A percentile compares a stretch with the other conserved stretches of the same genome.
These are phyloP conservation scores for Aquilaria agallochum DNA, from an alignment of 441 rosid genomes.

Conservation along the genomic window DNA sequence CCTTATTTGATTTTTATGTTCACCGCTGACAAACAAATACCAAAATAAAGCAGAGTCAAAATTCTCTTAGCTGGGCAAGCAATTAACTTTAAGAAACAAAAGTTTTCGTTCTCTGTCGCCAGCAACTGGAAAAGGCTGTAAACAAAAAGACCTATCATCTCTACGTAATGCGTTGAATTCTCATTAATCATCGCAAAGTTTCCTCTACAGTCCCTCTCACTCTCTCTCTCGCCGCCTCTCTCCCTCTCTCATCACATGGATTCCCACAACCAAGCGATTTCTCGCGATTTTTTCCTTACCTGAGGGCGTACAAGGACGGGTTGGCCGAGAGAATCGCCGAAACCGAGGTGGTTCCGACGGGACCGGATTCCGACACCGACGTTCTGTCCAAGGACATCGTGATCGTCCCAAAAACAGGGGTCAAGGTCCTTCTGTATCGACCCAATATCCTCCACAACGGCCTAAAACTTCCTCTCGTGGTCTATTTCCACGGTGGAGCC, in stretches of 20 bases:
- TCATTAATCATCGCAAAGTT: not conserved
- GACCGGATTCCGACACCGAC: constrained; percentile 47
- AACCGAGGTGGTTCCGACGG: constrained; percentile 41
- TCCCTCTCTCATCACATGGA: constrained; percentile 22
- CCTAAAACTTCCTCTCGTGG: constrained; percentile 54
- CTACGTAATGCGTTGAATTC: no score
- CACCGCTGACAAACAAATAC: no score
- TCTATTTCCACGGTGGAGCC: constrained; percentile 83
- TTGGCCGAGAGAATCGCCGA: constrained; percentile 52
- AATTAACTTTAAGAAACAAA: no score
- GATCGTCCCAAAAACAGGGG: constrained; percentile 33
- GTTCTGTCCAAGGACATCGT: constrained; percentile 65
- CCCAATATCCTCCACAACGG: constrained; percentile 22
- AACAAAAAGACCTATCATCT: no score
- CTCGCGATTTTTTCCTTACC: constrained; percentile 55
- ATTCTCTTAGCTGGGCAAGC: no score
- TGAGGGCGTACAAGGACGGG: constrained; percentile 54
- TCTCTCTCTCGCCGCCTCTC: not conserved
- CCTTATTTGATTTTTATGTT: no score
- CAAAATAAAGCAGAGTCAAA: no score
- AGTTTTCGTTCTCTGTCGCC: no score
- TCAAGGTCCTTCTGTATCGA: constrained; percentile 57
- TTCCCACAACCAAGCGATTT: constrained; percentile 31
- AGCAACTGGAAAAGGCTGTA: no score
- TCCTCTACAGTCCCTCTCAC: not conserved